These are phyloP conservation scores for Trichophyton schoenleinii DNA, from an alignment of 2,329 filamentous ascomycete species.

Conservation along the genomic window DNA sequence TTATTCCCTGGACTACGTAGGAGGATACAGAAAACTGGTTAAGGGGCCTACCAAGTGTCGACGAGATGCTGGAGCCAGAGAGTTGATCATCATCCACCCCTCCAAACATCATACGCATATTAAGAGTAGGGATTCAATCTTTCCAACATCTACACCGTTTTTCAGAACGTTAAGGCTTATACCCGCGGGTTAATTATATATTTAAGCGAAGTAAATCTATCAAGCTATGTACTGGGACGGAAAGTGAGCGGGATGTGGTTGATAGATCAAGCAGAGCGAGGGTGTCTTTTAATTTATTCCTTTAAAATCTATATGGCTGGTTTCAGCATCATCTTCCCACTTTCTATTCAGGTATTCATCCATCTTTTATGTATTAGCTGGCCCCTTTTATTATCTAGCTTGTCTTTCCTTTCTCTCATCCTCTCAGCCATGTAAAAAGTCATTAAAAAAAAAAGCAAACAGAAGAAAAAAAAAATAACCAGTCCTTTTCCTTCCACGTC, in stretches of 20 bases:
- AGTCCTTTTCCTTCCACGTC: neutral
- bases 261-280: neutral
- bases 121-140: no score
- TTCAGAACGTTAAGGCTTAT: no score
- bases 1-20: neutral
- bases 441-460: neutral
- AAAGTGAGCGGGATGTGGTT: neutral
- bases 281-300: neutral
- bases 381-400: neutral
- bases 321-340: neutral
- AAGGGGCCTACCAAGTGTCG: neutral
- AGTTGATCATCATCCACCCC: no score
- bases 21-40: neutral
- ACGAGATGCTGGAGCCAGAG: neutral
- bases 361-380: neutral
- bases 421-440: neutral
- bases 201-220: no score
- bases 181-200: no score
- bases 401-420: neutral
- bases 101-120: no score
- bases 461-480: neutral
- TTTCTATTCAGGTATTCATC: neutral
- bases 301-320: neutral
- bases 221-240: neutral
- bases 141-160: no score